These are phyloP conservation scores for Globisporangium paroecandrum DNA, from an alignment of 352 stramenopile genomes.

Conservation along the genomic window DNA sequence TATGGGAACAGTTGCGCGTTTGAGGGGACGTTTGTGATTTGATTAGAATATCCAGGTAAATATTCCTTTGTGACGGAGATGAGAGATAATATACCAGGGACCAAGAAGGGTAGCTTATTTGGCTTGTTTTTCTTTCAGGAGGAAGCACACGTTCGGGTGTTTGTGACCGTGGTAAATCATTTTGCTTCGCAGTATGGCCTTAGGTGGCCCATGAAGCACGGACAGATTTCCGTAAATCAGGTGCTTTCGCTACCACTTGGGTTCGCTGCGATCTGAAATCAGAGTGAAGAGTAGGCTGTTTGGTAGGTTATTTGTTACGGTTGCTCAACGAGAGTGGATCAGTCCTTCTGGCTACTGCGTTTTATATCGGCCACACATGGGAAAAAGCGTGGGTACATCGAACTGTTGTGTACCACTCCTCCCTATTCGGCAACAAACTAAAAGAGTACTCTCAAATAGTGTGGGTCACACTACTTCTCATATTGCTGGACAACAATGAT, in stretches of 20 bases:
- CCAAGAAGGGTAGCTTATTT: not conserved
- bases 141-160: not conserved
- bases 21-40: not conserved
- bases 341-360: not conserved
- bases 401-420: not conserved
- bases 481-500: no score
- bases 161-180: not conserved
- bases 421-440: not conserved
- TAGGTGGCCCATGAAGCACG: not conserved
- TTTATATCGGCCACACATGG: no score
- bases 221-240: not conserved
- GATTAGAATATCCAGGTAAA: slow-evolving; percentile 4
- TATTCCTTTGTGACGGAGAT: not conserved
- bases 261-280: not conserved
- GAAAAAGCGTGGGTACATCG: not conserved
- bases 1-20: not conserved
- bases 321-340: not conserved
- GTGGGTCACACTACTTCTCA: not conserved
- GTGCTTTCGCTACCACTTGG: not conserved
- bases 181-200: not conserved
- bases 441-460: not conserved
- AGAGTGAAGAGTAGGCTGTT: not conserved
- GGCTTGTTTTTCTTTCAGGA: not conserved
- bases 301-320: not conserved
- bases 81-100: not conserved